Evolutionary conservation across 306 rosid species (phyloP).

Genomic region (Parietaria judaica): DNA sequence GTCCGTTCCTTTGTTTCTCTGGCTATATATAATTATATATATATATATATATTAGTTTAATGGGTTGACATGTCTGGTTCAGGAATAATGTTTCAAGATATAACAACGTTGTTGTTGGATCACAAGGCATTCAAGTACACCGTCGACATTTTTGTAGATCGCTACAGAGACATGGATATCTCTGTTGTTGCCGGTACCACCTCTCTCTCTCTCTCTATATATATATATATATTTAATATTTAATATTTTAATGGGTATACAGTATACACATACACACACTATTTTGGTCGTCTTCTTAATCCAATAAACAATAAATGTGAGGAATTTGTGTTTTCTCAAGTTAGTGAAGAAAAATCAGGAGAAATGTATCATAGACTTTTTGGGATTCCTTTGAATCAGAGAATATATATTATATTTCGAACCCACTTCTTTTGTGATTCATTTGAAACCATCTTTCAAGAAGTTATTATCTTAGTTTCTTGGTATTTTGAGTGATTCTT

Average conservation of each 20-base stretch:
- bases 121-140: constrained; percentile 90
- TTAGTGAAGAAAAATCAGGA: too few relatives aligned
- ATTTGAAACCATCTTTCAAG: too few relatives aligned
- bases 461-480: too few relatives aligned
- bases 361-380: neutral
- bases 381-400: too few relatives aligned
- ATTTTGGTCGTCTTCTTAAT: neutral
- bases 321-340: neutral
- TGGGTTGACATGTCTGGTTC: constrained; percentile 3
- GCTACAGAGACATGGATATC: constrained; percentile 94
- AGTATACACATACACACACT: constrained; percentile 11
- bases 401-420: too few relatives aligned
- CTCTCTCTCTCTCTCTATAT: constrained; percentile 3
- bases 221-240: neutral
- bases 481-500: neutral
- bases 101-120: constrained; percentile 96
- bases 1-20: constrained; percentile 21
- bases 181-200: constrained; percentile 87
- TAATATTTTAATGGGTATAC: neutral
- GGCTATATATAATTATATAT: neutral
- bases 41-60: constrained; percentile 1
- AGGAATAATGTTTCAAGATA: constrained; percentile 99
- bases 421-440: too few relatives aligned
- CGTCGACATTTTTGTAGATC: constrained; percentile 96
- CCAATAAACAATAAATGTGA: neutral